Base-by-base conservation (phyloP, 2,329 filamentous ascomycete species). In the Monosporascus sp. region DNA sequence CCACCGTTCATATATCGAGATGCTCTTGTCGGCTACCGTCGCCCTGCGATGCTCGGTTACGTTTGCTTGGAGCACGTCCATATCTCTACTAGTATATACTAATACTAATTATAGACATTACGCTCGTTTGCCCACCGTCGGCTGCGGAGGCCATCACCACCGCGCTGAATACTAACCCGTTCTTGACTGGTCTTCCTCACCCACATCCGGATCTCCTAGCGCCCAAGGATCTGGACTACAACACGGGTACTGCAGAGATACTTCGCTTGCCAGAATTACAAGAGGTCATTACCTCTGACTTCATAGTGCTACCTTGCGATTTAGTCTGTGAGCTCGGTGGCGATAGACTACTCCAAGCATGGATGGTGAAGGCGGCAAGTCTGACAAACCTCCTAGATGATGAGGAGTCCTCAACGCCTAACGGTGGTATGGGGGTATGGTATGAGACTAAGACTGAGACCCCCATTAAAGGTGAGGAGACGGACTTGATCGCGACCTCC, bases 271-370 rank as follows among this genome's bases (percentile, higher is more conserved):
- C 89, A 1, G 89, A 96, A 67, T 84, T 97, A 45, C 85, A 88
- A 65, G 77, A 79, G n/a, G 79, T 84, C 7, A 83, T 99, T 62
- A 90, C 83, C 51, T 84, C 85, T 14, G 90, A 99, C 71, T 97
- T 99, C 65, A 75, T 97, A 25, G 83, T 97, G 3, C 76, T 99
- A 4, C 93, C 94, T 0, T 99, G 94, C 70, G 94, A 99, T 68
- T 77, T 99, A 6, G 85, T 99, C 39, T 97, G 91, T 68, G 92
- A 96, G 65, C 75, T 97, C 17, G 86, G 88, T 3, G 92, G 91
- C 14, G 88, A 91, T 62, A 83, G 86, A 57, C 77, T 97, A 22
- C 73, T 96, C 2, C 90, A 97, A 69, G 84, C 92, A 55, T 99
- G 94, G 91, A 92, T 97, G 87, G 83, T 92, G 31, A 84, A 88